Conservation (phyloP, 2,329 filamentous ascomycete species). For the Gaeumannomyces tritici region DNA sequence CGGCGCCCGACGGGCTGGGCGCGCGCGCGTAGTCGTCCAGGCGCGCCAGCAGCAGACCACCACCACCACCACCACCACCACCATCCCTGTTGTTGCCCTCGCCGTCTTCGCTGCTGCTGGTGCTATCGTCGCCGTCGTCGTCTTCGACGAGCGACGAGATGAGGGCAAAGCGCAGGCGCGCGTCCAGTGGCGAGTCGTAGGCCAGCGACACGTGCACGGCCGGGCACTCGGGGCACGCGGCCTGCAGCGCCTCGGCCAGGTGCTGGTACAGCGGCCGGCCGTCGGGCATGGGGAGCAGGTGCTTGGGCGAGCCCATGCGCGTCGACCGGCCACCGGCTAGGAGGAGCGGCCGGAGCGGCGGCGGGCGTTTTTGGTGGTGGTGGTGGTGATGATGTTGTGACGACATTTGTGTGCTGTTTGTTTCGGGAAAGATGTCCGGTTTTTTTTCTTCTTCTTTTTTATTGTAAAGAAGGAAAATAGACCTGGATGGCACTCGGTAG, state of each 20-base stretch:
- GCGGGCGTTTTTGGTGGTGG: background rate
- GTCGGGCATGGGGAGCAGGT: slow-evolving; percentile 18
- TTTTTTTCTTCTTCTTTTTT: background rate
- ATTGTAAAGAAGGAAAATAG: background rate
- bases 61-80: too few species aligned
- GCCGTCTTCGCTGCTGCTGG: background rate
- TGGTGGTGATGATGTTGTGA: too few species aligned
- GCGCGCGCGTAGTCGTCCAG: background rate
- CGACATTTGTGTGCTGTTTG: background rate
- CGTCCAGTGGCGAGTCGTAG: slow-evolving; percentile 1
- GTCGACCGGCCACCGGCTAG: slow-evolving; percentile 22
- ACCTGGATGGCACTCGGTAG: background rate
- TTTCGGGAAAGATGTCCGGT: too few species aligned
- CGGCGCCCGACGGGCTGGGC: background rate
- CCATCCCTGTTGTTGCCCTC: too few species aligned
- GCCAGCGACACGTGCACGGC: slow-evolving; percentile 16
- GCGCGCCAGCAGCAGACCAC: background rate
- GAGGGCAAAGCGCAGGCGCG: background rate
- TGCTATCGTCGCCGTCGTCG: too few species aligned
- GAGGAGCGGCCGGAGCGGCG: slow-evolving; percentile 15
- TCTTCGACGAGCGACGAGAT: background rate
- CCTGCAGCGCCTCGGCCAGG: slow-evolving; percentile 14
- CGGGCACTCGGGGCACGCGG: slow-evolving; percentile 14
- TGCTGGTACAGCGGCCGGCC: slow-evolving; percentile 17
- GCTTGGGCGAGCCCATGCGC: slow-evolving; percentile 19